Evolutionary conservation across 2,329 filamentous ascomycete species (phyloP), one percentile per base, ranked within the genome.

Genomic region (Fusarium buxicola): DNA sequence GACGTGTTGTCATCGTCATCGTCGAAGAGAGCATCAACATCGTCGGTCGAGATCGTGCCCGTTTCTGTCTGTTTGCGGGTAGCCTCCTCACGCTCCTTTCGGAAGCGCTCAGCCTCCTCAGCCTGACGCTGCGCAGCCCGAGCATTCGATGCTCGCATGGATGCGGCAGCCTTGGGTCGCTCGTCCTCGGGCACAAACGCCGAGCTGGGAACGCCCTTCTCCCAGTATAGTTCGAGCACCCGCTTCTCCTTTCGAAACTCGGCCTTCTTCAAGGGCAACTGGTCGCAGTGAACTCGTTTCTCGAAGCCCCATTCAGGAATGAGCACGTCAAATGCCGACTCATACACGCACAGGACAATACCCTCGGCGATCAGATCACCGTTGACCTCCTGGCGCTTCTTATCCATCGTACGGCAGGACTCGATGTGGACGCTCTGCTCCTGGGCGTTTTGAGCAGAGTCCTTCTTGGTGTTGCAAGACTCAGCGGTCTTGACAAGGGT

Each of bases 341-440:
- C 95, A 77, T 99, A 99, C 28, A 99, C 95, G 74, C 92, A 97
- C 53, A 99, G 85, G 44, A 99, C 93, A 70, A 99, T 94, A 68
- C 95, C 95, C 76, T 98, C 94, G 71, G 91, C 93, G 75, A 99
- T 93, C 50, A 99, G 86, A 66, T 99, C 95, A 43, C 92, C 93
- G 64, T 94, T 93, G 68, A 88, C 86, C 69, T 96, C 92, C 74
- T 92, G 89, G 66, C 92, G 89, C 77, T 90, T 91, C 81, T 92
- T 93, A 79, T 98, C 94, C 92, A 99, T 97, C 71, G 88, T 89
- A 69, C 95, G 91, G 83, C 95, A 99, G 6, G 94, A 92, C 76
- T 98, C 95, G 64, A 99, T 97, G 79, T 99, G 95, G 45, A 99
- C 93, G 77, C 95, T 98, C 81, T 99, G 95, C 77, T 99, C 95